phyloP scores from a whole-genome alignment of 176 grass and related monocot species.

The Zoysia japonica region DNA sequence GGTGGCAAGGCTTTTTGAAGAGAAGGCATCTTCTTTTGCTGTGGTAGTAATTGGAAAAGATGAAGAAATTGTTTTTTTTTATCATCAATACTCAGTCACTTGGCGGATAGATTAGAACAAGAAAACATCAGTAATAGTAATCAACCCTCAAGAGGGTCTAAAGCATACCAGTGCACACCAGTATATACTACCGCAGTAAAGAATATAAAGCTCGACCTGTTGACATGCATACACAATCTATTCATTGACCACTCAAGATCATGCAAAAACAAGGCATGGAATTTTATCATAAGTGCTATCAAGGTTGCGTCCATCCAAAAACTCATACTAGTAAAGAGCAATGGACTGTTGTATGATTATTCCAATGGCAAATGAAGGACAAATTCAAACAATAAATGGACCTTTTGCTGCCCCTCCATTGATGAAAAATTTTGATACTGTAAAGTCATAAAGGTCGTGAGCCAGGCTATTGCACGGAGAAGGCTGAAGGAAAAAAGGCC shows the following conservation, averaged over 20 bases:
- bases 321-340: background rate
- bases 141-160: background rate
- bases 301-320: background rate
- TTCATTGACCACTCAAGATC: conserved; percentile 15
- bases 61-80: background rate
- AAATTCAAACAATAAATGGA: conserved; percentile 15
- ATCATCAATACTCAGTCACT: conserved; percentile 13
- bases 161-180: background rate
- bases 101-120: background rate
- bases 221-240: background rate
- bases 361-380: background rate
- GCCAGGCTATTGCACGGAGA: no score
- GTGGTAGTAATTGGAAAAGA: conserved; percentile 7
- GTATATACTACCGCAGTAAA: conserved; percentile 8
- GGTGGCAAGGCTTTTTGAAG: conserved; percentile 68
- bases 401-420: background rate
- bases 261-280: background rate
- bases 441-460: no score
- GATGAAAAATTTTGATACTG: no score
- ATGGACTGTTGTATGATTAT: background rate
- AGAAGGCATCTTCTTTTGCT: conserved; percentile 58
- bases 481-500: no score
- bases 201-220: conserved; percentile 2
- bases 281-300: conserved; percentile 3
- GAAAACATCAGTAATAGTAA: conserved; percentile 1